Evolutionary conservation across 768 basidiomycete genomes (phyloP), one percentile per base, ranked within the genome.

Genomic region (Trametes elegans): DNA sequence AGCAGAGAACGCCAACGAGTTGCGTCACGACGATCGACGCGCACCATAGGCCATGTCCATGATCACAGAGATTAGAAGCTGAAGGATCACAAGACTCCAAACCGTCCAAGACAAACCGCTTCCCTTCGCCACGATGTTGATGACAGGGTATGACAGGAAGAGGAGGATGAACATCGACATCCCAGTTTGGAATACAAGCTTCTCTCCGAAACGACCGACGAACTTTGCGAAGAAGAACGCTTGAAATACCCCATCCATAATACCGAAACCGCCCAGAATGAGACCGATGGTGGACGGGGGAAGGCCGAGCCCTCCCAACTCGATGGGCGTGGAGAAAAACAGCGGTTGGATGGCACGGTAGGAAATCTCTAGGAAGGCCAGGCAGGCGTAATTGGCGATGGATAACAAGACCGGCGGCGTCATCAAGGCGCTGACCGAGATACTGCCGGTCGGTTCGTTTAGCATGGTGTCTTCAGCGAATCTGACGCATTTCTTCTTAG

Each of bases 301-400:
- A 39, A 73, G 60, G 10, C 68, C 66, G 8, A 77, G 70, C 3
- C 76, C 76, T 0, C 78, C 74, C 7, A 68, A 66, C 29, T 65
- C 63, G 45, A 71, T 59, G 0, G 74, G 75, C 2, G 74, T 74
- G n/a, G 72, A 66, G 45, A 67, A 69, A 60, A 74, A 75, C 0
- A 78, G 63, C 2, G 76, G 77, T 1, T 71, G 62, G 38, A 77
- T 65, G 13, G 73, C 71, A 42, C 59, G 63, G 31, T 66, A 66
- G 0, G 73, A 65, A 47, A 77, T 75, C 19, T 77, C 74, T 18
- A 75, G 64, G n/a, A 73, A 61, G 13, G 68, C 68, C 21, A 74
- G 57, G 5, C 66, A 29, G 0, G 66, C 67, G 49, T 73, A 74
- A 57, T 69, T 71, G 4, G 66, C 65, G 8, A 74, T 61, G 14